A percentile compares a stretch with the other conserved stretches of the same genome.
Conservation (phyloP, 2,329 filamentous ascomycete genomes). For the Trematosphaeria pertusa region DNA sequence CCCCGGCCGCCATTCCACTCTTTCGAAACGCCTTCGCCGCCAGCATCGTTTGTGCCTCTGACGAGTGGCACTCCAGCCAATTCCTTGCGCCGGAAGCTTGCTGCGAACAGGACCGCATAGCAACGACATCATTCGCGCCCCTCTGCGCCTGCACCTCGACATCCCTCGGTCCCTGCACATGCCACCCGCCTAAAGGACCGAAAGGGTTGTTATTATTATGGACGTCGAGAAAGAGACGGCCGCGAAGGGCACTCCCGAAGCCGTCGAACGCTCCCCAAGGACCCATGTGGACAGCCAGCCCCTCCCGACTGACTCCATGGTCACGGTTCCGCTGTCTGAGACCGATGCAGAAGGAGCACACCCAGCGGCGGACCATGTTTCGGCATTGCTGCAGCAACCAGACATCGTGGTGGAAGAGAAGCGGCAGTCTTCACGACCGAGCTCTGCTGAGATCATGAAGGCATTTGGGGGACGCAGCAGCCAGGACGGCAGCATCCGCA, state of each 20-base stretch:
- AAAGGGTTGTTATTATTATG: conserved; percentile 27
- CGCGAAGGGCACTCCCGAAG: conserved; percentile 13
- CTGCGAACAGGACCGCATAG: conserved; percentile 7
- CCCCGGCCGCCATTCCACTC: conserved; percentile 13
- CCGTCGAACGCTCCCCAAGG: conserved; percentile 30
- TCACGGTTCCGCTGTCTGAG: conserved; percentile 77
- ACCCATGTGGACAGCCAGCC: conserved; percentile 38
- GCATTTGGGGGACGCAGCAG: conserved; percentile 38
- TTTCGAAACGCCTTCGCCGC: conserved; percentile 27
- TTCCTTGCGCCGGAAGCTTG: conserved; percentile 2
- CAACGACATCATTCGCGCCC: conserved; percentile 11
- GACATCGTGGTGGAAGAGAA: conserved; percentile 42
- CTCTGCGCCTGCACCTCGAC: conserved; percentile 1
- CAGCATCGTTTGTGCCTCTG: conserved; percentile 23
- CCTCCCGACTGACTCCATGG: conserved; percentile 71
- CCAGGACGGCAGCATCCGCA: conserved; percentile 24
- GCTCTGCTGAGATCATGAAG: conserved; percentile 42
- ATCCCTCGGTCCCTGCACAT: conserved; percentile 18
- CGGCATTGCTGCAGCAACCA: conserved; percentile 22
- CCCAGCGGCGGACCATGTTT: conserved; percentile 41
- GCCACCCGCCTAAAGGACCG: conserved; percentile 18
- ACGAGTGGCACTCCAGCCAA: conserved; percentile 14
- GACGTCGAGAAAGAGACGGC: conserved; percentile 22
- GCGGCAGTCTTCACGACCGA: conserved; percentile 38
- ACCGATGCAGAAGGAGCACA: conserved; percentile 54